phyloP scores from a whole-genome alignment of 805 yeast species.

The Myxozyma udenii region DNA sequence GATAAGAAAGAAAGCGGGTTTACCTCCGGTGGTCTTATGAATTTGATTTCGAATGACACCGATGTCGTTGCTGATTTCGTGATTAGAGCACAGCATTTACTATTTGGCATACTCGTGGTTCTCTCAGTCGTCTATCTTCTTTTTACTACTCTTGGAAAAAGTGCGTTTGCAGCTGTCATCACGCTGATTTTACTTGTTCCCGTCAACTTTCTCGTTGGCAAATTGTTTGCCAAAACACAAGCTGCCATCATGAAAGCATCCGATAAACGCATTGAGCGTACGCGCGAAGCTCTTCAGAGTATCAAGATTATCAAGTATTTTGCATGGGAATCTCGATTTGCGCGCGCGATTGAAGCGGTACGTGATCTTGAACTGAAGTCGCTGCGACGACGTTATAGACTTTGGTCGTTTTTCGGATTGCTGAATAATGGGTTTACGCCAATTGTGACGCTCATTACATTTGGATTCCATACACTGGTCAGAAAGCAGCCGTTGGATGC shows the following conservation, averaged over 20 bases:
- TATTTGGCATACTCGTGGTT: constrained; percentile 36
- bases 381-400: constrained; percentile 49
- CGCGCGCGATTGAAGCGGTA: background rate
- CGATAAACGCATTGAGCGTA: constrained; percentile 86
- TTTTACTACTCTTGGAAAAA: constrained; percentile 6
- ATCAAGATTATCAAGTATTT: constrained; percentile 91
- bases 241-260: constrained; percentile 69
- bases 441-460: constrained; percentile 1
- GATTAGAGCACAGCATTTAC: constrained; percentile 32
- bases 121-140: constrained; percentile 6
- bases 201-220: constrained; percentile 63
- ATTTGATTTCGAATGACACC: constrained; percentile 59
- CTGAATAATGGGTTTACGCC: constrained; percentile 1
- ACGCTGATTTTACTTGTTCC: constrained; percentile 47
- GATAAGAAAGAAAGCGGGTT: background rate
- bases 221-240: constrained; percentile 60
- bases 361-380: constrained; percentile 72
- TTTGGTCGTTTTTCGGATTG: constrained; percentile 65
- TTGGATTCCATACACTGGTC: constrained; percentile 1
- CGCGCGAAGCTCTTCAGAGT: constrained; percentile 86
- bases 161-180: constrained; percentile 12
- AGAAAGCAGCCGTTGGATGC: constrained; percentile 1
- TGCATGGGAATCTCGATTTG: constrained; percentile 36
- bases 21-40: constrained; percentile 38
- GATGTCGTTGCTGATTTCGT: constrained; percentile 6